phyloP scores from a whole-genome alignment of 306 rosid genomes.

The Carpinus fangiana region DNA sequence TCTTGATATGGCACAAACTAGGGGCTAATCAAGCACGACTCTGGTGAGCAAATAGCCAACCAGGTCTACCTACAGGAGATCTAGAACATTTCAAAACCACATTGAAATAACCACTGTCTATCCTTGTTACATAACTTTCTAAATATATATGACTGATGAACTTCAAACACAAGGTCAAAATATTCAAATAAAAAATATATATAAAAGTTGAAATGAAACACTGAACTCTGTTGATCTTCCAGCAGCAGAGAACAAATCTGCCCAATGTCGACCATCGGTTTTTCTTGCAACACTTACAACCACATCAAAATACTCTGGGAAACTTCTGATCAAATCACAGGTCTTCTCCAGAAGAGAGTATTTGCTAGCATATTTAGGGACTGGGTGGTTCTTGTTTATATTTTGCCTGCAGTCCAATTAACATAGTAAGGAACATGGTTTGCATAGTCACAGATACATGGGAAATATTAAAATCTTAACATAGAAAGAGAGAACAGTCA shows the following conservation, averaged over 20 bases:
- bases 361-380: conserved; percentile 42
- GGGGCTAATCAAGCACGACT: not conserved
- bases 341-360: conserved; percentile 88
- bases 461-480: conserved; percentile 1
- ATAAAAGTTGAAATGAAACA: conserved; percentile 15
- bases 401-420: conserved; percentile 62
- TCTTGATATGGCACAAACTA: conserved; percentile 1
- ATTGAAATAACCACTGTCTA: not conserved
- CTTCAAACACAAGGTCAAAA: conserved; percentile 18
- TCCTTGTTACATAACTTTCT: not conserved
- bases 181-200: conserved; percentile 22
- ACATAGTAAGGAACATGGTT: conserved; percentile 28
- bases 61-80: not conserved
- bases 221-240: conserved; percentile 94
- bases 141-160: not conserved
- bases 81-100: not conserved
- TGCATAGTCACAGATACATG: conserved; percentile 15
- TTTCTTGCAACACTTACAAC: conserved; percentile 98
- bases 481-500: not conserved
- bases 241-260: conserved; percentile 90
- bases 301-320: conserved; percentile 90
- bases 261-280: conserved; percentile 99
- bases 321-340: conserved; percentile 82
- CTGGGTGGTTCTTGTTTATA: conserved; percentile 67
- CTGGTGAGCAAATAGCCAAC: not conserved